phyloP scores from a whole-genome alignment of 306 rosid genomes.

The Bauhinia variegata region DNA sequence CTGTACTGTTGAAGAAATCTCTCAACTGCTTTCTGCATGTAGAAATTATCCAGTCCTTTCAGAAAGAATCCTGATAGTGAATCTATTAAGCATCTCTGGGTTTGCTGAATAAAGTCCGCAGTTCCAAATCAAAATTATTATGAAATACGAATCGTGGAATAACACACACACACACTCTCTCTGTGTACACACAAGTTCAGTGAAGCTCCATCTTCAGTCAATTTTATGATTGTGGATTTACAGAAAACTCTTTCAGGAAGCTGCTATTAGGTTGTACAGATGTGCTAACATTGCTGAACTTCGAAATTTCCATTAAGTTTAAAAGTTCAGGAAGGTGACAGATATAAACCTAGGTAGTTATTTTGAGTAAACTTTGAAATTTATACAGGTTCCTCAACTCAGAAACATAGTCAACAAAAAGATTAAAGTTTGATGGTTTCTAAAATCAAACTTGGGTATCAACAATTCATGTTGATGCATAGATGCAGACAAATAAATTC shows the following conservation, averaged over 20 bases:
- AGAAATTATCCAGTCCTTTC: slow-evolving; percentile 36
- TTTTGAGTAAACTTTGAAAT: slow-evolving; percentile 28
- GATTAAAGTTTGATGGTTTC: slow-evolving; percentile 23
- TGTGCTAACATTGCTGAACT: slow-evolving; percentile 11
- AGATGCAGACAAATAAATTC: slow-evolving; percentile 1
- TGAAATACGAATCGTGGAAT: background rate
- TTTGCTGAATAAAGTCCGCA: slow-evolving; percentile 13
- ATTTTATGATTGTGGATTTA: slow-evolving; percentile 1
- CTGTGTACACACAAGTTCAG: background rate
- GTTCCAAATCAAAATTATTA: background rate
- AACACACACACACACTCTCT: background rate
- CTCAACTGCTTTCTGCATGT: slow-evolving; percentile 78
- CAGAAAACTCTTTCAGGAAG: slow-evolving; percentile 1
- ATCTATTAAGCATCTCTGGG: slow-evolving; percentile 29
- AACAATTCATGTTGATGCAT: slow-evolving; percentile 11
- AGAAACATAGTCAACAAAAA: slow-evolving; percentile 27
- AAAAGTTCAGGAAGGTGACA: slow-evolving; percentile 25
- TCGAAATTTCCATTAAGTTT: background rate
- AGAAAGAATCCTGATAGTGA: slow-evolving; percentile 30
- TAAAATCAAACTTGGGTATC: slow-evolving; percentile 17
- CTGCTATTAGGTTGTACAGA: slow-evolving; percentile 18
- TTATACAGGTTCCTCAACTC: slow-evolving; percentile 6
- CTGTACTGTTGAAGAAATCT: slow-evolving; percentile 58
- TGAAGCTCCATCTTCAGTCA: background rate
- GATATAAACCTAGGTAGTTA: background rate